Evolutionary conservation across 176 grass and related monocot species (phyloP).

Genomic region (Hsuehochloa calcarea): DNA sequence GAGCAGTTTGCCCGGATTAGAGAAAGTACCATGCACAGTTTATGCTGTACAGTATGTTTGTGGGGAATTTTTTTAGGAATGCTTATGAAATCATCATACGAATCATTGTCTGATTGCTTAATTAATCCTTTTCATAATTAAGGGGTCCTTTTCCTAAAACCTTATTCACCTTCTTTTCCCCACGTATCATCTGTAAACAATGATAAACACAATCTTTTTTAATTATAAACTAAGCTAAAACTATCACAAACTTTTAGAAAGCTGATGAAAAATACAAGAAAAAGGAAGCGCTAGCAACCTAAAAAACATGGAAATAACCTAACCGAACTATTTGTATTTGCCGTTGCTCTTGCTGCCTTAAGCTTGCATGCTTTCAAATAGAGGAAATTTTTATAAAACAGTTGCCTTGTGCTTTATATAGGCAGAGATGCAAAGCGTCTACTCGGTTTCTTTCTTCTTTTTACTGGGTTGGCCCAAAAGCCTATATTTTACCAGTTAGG

Average conservation of each 20-base stretch:
- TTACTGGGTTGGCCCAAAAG: not conserved
- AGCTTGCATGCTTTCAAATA: not conserved
- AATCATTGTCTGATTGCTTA: slow-evolving; percentile 20
- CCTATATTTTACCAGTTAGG: not conserved
- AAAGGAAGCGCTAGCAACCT: slow-evolving; percentile 6
- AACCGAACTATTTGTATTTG: not conserved
- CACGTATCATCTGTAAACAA: slow-evolving; percentile 36
- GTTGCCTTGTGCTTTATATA: too few species aligned
- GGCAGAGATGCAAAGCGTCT: not conserved
- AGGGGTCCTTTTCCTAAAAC: slow-evolving; percentile 1
- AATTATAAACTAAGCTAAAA: slow-evolving; percentile 14
- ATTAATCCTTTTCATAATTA: slow-evolving; percentile 33
- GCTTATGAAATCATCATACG: not conserved
- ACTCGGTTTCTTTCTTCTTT: not conserved
- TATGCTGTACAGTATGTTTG: not conserved
- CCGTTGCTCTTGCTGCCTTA: not conserved
- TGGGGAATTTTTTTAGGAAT: not conserved
- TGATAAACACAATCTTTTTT: not conserved
- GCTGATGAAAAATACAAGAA: not conserved
- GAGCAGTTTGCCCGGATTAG: too few species aligned
- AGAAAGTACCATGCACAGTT: not conserved
- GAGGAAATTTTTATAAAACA: not conserved
- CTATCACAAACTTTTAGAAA: not conserved
- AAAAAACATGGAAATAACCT: slow-evolving; percentile 12
- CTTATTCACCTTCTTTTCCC: not conserved